These are phyloP conservation scores for Chrysosporium keratinophilum DNA, from an alignment of 2,329 filamentous ascomycete species.

Conservation along the genomic window DNA sequence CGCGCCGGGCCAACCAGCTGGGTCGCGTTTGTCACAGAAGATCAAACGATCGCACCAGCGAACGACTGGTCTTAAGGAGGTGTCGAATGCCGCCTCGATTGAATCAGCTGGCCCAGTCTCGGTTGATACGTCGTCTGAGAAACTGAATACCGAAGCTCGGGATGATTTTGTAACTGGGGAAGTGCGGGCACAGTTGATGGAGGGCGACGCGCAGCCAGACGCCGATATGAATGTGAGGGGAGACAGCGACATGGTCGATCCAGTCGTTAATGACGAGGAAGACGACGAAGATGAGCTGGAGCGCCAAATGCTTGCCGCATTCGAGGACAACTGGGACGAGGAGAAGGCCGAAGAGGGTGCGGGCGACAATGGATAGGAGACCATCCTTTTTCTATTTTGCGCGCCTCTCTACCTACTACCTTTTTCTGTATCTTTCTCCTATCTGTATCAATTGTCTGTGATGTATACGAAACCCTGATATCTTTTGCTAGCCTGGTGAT, in stretches of 20 bases:
- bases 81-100: constrained; percentile 24
- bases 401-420: too few species aligned
- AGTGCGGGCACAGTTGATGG: constrained; percentile 17
- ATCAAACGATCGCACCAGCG: constrained; percentile 36
- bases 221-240: constrained; percentile 17
- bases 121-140: constrained; percentile 27
- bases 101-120: constrained; percentile 12
- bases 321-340: constrained; percentile 38
- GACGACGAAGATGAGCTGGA: constrained; percentile 40
- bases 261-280: constrained; percentile 13
- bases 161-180: constrained; percentile 29
- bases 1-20: constrained; percentile 39
- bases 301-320: constrained; percentile 50
- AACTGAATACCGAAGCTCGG: constrained; percentile 48
- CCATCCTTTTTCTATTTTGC: neutral
- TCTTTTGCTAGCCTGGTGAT: neutral
- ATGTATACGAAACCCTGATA: neutral
- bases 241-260: constrained; percentile 10
- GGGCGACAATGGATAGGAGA: constrained; percentile 9
- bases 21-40: constrained; percentile 31
- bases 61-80: constrained; percentile 31
- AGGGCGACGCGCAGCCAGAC: constrained; percentile 24
- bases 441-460: neutral
- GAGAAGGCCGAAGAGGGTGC: constrained; percentile 29
- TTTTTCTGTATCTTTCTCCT: neutral